These are phyloP conservation scores for Fusarium globosum DNA, from an alignment of 2,329 filamentous ascomycete species.

Conservation along the genomic window DNA sequence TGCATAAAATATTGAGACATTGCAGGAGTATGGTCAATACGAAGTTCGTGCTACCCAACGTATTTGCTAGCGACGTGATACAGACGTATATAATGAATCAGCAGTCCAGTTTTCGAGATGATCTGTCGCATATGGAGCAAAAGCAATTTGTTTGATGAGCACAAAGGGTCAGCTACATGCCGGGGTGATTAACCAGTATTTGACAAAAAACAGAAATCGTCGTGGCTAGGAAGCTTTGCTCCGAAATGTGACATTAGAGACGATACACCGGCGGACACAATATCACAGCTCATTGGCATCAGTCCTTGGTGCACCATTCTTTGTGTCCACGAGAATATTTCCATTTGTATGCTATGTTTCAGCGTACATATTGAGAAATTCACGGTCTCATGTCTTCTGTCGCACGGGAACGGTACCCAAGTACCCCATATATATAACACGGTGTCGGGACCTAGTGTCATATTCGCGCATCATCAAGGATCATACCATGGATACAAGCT, in stretches of 20 bases:
- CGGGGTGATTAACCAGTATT: background rate
- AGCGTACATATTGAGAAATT: background rate
- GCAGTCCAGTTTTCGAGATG: background rate
- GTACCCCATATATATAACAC: background rate
- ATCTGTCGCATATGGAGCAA: constrained; percentile 2
- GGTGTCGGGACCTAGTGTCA: background rate
- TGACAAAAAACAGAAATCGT: background rate
- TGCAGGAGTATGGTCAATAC: constrained; percentile 10
- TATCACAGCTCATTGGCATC: background rate
- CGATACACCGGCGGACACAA: background rate
- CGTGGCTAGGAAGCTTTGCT: background rate
- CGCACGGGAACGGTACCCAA: background rate
- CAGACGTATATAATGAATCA: constrained; percentile 14
- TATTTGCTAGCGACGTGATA: background rate
- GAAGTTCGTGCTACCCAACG: background rate
- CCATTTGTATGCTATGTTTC: background rate
- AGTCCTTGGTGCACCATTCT: background rate
- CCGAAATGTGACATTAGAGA: background rate
- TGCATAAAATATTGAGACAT: constrained; percentile 4
- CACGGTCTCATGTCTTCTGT: background rate
- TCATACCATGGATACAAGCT: background rate
- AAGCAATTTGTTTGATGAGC: constrained; percentile 8
- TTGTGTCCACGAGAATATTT: background rate
- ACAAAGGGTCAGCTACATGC: constrained; percentile 6
- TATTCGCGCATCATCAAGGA: constrained; percentile 7